Evolutionary conservation across 768 basidiomycete genomes (phyloP).

Genomic region (Cystofilobasidium macerans): DNA sequence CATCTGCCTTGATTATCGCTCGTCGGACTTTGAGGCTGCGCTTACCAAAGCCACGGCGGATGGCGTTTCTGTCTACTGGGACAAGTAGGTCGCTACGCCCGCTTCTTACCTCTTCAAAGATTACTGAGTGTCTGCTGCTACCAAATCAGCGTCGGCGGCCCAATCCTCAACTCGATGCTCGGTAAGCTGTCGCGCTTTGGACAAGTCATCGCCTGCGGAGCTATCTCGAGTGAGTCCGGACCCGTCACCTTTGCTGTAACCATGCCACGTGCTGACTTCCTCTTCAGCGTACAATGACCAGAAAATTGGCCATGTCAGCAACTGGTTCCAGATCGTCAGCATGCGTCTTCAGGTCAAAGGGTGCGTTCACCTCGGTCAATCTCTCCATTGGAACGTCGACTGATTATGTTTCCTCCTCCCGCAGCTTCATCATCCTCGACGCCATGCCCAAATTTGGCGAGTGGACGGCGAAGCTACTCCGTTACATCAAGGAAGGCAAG

Average conservation of each 20-base stretch:
- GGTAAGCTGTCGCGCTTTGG: not conserved
- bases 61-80: constrained; percentile 25
- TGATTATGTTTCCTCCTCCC: no score
- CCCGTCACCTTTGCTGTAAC: no score
- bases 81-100: constrained; percentile 22
- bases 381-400: no score
- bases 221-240: not conserved
- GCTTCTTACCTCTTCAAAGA: not conserved
- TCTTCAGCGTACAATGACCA: constrained; percentile 28
- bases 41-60: constrained; percentile 23
- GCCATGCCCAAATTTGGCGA: constrained; percentile 25
- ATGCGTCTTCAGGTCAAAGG: no score
- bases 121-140: not conserved
- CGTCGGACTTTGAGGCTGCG: constrained; percentile 24
- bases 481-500: constrained; percentile 29
- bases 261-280: no score
- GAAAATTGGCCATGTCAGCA: not conserved
- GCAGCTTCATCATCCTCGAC: no score
- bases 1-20: constrained; percentile 37
- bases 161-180: not conserved
- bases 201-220: not conserved
- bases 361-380: no score
- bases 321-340: not conserved
- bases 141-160: not conserved
- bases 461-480: constrained; percentile 25